Evolutionary conservation across 164 flowering plant species (phyloP), one percentile per base, ranked within the genome.

Genomic region (Stephania yunnanensis): DNA sequence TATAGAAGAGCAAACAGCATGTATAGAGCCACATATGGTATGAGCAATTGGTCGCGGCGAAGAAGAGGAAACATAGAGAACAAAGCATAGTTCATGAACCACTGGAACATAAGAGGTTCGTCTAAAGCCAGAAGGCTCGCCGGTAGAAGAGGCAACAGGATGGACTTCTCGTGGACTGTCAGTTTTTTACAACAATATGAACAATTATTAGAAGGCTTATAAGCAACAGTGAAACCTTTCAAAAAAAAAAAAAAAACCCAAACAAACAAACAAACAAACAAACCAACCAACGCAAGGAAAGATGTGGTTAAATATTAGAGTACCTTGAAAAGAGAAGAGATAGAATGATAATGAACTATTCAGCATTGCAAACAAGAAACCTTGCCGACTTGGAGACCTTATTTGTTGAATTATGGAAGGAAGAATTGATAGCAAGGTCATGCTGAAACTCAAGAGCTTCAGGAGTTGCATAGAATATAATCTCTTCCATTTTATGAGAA

Each of bases 141-240:
- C 12, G 99, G 92, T 80, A 95, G 83, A 77, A 95, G 90, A 6
- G 99, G 99, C 83, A 95, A 85, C 73, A 92, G 81, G 76, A 95
- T 89, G 6, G 97, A 92, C 85, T 93, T 95, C 87, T 95, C 99
- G 22, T 95, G 99, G 22, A 93, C 99, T 95, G 97, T 71, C 81
- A 76, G 67, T 45, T 68, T 73, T 2, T 15, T 22, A 67, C 45
- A 77, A 10, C 22, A 73, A 69, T 4, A 29, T 25, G 46, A 25
- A 31, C 17, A 44, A 63, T 25, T 71, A 75, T 65, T 15, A 75
- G 45, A 73, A 67, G 22, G 31, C 20, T 30, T 50, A 52, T 11
- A 30, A 29, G 68, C n/a, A 46, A 10, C 10, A 9, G 19, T 25
- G 10, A 17, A 64, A 36, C 4, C 42, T 36, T 25, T 25, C 0